Evolutionary conservation across 371 early-diverging fungal genomes (phyloP).

Genomic region (Fennellomyces sp.): DNA sequence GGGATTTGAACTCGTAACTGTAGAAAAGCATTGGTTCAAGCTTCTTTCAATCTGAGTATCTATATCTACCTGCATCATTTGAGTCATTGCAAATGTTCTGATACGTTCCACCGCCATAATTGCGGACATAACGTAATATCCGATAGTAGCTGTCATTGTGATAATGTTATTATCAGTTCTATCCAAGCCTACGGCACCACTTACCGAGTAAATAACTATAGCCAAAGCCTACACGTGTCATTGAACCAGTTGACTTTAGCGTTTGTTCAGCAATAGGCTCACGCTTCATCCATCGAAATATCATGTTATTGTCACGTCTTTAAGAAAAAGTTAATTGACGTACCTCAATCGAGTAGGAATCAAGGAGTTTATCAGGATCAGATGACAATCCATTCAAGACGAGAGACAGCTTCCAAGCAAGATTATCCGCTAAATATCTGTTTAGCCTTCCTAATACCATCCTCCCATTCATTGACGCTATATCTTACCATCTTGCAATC

Average conservation of each 20-base stretch:
- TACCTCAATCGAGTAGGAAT: constrained; percentile 41
- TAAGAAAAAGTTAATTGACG: not conserved
- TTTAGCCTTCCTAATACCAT: not conserved
- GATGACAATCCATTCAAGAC: constrained; percentile 26
- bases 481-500: constrained; percentile 42
- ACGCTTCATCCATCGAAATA: not conserved
- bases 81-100: not conserved
- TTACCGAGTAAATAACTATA: constrained; percentile 1
- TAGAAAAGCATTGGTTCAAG: not conserved
- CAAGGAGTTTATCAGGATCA: constrained; percentile 34
- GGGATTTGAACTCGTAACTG: constrained; percentile 3
- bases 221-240: not conserved
- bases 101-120: not conserved
- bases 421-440: constrained; percentile 35
- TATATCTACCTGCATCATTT: constrained; percentile 15
- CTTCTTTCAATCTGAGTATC: not conserved
- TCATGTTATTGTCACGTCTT: not conserved
- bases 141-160: not conserved
- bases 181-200: not conserved
- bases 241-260: constrained; percentile 6
- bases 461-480: too few species aligned
- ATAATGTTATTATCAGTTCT: too few species aligned
- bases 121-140: not conserved
- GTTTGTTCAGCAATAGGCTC: constrained; percentile 11
- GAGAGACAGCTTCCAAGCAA: constrained; percentile 49